Evolutionary conservation across 768 basidiomycete genomes (phyloP), one percentile per base, ranked within the genome.

Genomic region (Postia placenta): DNA sequence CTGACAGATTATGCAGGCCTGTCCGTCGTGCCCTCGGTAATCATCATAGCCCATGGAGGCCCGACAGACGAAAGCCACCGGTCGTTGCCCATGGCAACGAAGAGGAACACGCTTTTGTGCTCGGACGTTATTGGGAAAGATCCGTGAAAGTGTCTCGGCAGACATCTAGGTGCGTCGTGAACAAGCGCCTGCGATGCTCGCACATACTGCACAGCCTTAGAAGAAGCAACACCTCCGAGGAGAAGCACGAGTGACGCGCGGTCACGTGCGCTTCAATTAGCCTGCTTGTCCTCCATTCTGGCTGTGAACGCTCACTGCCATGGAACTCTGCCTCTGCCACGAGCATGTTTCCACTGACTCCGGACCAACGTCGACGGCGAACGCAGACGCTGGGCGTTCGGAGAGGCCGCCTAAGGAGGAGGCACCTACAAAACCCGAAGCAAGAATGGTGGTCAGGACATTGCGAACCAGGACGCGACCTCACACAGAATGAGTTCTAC

Each of bases 261-360:
- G 47, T 50, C 52, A 56, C 52, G 56, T 53, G 56, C 52, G 46
- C 49, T 39, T 36, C 35, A 28, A 12, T 42, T 42, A 33, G 49
- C 27, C 23, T 36, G 24, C 28, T 36, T 24, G 26, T 15, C 7
- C 43, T 42, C 41, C 33, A 39, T 42, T 45, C 40, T 28, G 49
- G 52, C 55, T 53, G 52, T 56, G 55, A 42, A 33, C 30, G 15
- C 36, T 47, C 51, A 57, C 44, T 45, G 56, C 55, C 53, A 44
- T 57, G 39, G 48, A 15, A 49, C 50, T 48, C 52, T 53, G 50
- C 52, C 50, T 43, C 47, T 57, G 56, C 53, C 52, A 52, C 46
- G 44, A 44, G 23, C 17, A 5, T 43, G 42, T 41, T 14, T 14
- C 42, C 42, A 43, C 42, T 38, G 33, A 36, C 22, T 15, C 23